Conservation (phyloP, 805 yeast species). For the Candida krabiensis region DNA sequence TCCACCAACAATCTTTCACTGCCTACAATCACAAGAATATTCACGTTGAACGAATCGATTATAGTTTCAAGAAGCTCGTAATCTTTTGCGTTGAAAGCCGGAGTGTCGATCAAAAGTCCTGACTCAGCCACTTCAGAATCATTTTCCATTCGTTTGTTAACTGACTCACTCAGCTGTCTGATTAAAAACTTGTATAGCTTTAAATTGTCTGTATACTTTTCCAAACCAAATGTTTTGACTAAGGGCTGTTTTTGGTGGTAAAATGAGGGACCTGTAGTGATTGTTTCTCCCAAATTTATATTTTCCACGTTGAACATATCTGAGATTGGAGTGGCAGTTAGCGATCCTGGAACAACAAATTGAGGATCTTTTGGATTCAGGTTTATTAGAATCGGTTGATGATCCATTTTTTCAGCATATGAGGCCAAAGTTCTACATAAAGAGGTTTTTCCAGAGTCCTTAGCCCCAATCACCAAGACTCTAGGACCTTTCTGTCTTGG, state of each 20-base stretch:
- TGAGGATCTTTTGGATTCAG: constrained; percentile 65
- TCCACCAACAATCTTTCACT: constrained; percentile 69
- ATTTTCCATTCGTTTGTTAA: constrained; percentile 46
- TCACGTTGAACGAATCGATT: constrained; percentile 57
- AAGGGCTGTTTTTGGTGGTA: constrained; percentile 88
- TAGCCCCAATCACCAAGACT: constrained; percentile 74
- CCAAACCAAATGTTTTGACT: constrained; percentile 79
- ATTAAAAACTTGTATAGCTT: constrained; percentile 52
- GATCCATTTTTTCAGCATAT: constrained; percentile 73
- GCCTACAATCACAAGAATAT: constrained; percentile 68
- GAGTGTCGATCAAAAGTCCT: constrained; percentile 76
- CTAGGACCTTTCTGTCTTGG: constrained; percentile 36
- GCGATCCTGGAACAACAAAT: constrained; percentile 68
- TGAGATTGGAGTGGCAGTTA: constrained; percentile 81
- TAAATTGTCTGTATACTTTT: constrained; percentile 54
- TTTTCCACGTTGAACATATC: constrained; percentile 77
- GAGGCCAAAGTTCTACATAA: constrained; percentile 66
- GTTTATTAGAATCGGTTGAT: constrained; percentile 71
- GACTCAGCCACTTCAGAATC: constrained; percentile 46
- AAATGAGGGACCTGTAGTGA: constrained; percentile 71
- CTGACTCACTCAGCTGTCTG: constrained; percentile 39
- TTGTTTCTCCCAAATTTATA: constrained; percentile 71
- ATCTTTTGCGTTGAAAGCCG: constrained; percentile 56
- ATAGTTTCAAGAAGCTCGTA: constrained; percentile 53
- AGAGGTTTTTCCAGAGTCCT: constrained; percentile 76